Evolutionary conservation across 2,329 filamentous ascomycete genomes (phyloP), one percentile per base, ranked within the genome.

Genomic region (Leptodontidium sp.): DNA sequence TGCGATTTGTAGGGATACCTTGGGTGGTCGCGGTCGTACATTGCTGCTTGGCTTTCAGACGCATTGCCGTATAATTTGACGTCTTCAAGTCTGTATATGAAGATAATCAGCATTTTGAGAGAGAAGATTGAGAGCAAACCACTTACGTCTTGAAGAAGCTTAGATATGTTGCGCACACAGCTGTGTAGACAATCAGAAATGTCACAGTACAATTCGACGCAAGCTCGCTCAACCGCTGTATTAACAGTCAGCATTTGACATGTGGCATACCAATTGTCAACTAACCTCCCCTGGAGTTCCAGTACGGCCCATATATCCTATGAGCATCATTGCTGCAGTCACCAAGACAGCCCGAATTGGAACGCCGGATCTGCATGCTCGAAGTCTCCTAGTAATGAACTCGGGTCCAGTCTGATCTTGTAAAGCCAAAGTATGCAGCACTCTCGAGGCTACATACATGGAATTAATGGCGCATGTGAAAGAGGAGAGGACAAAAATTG

Each of bases 111-210:
- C 11, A 45, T 40, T 14, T 24, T 59, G 15, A 32, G 12, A 6
- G 52, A 21, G 45, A 47, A 21, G 2, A 14, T 32, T 9, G 15
- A 15, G 21, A 35, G 12, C 14, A 2, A 17, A 24, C 49, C 17
- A 64, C 73, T 57, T 72, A 82, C 80, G 78, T 79, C 64, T 77
- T 76, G 72, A 77, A 81, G 70, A 81, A 81, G 35, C 69, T 77
- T 47, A 82, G 74, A 73, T 82, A 82, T 0, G 81, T 81, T 26
- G 77, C 80, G 64, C 80, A 82, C 17, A 82, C 81, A 15, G 78
- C 77, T 24, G 76, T 73, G 58, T 81, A 82, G 1, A 82, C 80
- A 52, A 82, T 79, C n/a, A 82, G 72, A 70, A 77, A 81, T 14
- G 81, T 80, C 6, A 80, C 79, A 1, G 79, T 79, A 64, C 77